Percentiles rank a stretch among this genome's conserved stretches.
phyloP scores from a whole-genome alignment of 352 stramenopile genomes.

The Phytophthora lateralis region DNA sequence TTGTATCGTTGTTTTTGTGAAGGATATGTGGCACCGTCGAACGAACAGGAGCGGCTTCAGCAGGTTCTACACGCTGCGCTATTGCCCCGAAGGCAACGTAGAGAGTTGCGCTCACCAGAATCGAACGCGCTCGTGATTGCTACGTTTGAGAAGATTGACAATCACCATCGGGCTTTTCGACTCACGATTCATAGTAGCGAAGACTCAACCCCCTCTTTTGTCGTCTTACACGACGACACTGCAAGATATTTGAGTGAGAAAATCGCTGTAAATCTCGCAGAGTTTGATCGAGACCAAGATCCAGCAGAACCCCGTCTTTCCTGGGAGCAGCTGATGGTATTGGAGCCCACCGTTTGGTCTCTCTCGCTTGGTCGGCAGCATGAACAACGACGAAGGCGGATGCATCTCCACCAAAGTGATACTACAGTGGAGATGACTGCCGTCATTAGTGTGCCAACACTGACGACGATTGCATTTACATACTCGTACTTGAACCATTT shows the following conservation, averaged over 20 bases:
- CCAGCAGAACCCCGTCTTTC: slow-evolving; percentile 10
- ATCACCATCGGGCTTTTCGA: slow-evolving; percentile 40
- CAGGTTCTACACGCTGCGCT: slow-evolving; percentile 3
- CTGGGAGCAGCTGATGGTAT: slow-evolving; percentile 34
- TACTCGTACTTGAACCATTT: slow-evolving; percentile 12
- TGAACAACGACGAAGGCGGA: slow-evolving; percentile 13
- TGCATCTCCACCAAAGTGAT: slow-evolving; percentile 14
- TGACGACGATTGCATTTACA: slow-evolving; percentile 27
- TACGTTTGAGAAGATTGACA: slow-evolving; percentile 32
- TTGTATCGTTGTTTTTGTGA: slow-evolving; percentile 11
- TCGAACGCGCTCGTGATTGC: slow-evolving; percentile 22
- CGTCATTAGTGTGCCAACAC: slow-evolving; percentile 25
- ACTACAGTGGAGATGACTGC: slow-evolving; percentile 7
- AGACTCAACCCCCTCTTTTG: slow-evolving; percentile 2
- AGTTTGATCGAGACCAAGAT: slow-evolving; percentile 16
- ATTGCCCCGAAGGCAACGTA: neutral
- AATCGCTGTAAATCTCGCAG: slow-evolving; percentile 1
- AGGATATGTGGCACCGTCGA: neutral
- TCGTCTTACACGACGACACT: slow-evolving; percentile 13
- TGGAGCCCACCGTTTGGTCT: slow-evolving; percentile 37
- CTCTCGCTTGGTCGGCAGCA: slow-evolving; percentile 23
- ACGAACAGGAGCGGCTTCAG: slow-evolving; percentile 13
- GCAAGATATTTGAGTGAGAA: slow-evolving; percentile 11
- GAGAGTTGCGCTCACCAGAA: neutral
- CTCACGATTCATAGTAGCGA: slow-evolving; percentile 16